Base-by-base conservation (phyloP, 2,329 filamentous ascomycete species). In the Claviceps maximensis region DNA sequence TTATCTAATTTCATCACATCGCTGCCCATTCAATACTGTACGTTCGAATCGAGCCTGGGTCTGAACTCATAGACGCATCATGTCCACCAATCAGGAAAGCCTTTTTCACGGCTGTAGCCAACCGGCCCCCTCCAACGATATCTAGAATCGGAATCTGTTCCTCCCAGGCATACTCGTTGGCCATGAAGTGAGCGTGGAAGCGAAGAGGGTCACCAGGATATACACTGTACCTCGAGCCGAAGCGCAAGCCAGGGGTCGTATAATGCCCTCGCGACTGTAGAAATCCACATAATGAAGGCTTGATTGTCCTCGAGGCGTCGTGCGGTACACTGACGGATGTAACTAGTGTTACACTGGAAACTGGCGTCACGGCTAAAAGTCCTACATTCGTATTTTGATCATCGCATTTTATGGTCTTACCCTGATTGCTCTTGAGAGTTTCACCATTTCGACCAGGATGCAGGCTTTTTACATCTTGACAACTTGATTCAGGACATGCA, bases 31-130 rank as follows among this genome's bases (percentile, higher is more conserved):
- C 90, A 51, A 96, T 79, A 60, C 86, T 90, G 63, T 95, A 95
- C 0, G 86, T 80, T 58, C 87, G 77, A 23, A 91, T 74, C 17
- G 65, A 59, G 12, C 64, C 66, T 36, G 72, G 66, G 41, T 62
- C 64, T 1, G 65, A 62, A 9, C 60, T 60, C 27, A 61, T 56
- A 13, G 63, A 65, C 47, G 67, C 62, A 52, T 77, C 71, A 60
- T 79, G 74, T 0, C 88, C 89, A 7, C 90, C 91, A 54, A 98
- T 77, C 52, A 98, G 71, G 62, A 89, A 96, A 0, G 88, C 87
- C 70, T 98, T 98, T 75, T 98, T 98, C 21, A 97, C 93, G 49
- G 88, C 88, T 2, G 93, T 97, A 0, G 90, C 93, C 57, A 98
- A 69, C 59, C 93, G 78, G 5, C 93, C 93, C 8, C 89, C 89